phyloP scores from a whole-genome alignment of 306 rosid genomes.

The Cyclanthera cordifolia region DNA sequence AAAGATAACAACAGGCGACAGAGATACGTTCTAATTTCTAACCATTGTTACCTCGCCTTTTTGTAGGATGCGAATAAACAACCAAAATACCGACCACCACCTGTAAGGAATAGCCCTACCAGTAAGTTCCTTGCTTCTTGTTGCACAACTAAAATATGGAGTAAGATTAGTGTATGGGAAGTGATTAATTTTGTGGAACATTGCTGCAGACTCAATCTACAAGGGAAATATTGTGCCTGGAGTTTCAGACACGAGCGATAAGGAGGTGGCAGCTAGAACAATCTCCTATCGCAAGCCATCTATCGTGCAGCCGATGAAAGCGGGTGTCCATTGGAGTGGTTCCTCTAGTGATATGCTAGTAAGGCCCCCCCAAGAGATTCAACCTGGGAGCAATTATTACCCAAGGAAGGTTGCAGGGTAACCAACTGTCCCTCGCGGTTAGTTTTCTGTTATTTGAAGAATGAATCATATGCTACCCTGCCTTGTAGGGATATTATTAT shows the following conservation, averaged over 20 bases:
- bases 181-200: not conserved
- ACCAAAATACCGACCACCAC: conserved; percentile 57
- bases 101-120: conserved; percentile 64
- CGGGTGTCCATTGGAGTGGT: conserved; percentile 74
- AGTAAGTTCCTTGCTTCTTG: conserved; percentile 17
- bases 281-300: conserved; percentile 41
- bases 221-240: conserved; percentile 45
- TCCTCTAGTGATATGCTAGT: conserved; percentile 52
- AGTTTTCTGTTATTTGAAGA: not conserved
- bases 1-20: too few relatives aligned
- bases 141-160: not conserved
- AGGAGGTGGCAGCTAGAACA: conserved; percentile 59
- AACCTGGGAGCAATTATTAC: conserved; percentile 38
- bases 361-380: conserved; percentile 45
- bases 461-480: too few relatives aligned
- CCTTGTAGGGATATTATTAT: too few relatives aligned
- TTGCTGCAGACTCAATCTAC: conserved; percentile 35
- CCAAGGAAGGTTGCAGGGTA: conserved; percentile 69
- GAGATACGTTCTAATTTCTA: too few relatives aligned
- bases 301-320: conserved; percentile 56
- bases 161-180: not conserved
- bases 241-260: conserved; percentile 60
- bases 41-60: not conserved
- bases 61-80: conserved; percentile 48
- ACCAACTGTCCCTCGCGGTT: not conserved